Base-by-base conservation (phyloP, 257 asterid species). In the Gentiana dahurica region DNA sequence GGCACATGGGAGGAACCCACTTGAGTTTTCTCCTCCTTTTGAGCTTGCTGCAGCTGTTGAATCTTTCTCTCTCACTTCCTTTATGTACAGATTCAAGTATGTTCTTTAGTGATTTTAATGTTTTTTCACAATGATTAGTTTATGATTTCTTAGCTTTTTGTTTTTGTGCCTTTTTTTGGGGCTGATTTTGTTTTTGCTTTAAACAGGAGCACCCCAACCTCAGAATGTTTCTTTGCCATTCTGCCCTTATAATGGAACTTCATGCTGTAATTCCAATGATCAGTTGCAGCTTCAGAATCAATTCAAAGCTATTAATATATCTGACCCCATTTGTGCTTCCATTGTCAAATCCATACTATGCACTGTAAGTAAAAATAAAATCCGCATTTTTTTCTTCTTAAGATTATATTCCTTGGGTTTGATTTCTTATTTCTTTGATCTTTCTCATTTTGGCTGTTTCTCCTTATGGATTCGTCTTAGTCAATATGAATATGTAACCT, bases 251-350 rank as follows among this genome's bases (percentile, higher is more conserved):
- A 81, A 76, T 65, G 94, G 89, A 12, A 76, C 80, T n/a, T 64
- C 79, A 2, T 89, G 97, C 81, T 89, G 97, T 76, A 68, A 66
- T 59, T 46, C 75, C 33, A 33, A 76, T 51, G 77, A 80, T 44
- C 89, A 86, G 73, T 68, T 68, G 62, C 64, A 60, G 11, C 50
- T 89, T 66, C 70, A 63, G 82, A 73, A 63, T 36, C 89, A 76
- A 44, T 81, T 79, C 54, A 57, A 61, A 62, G 73, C 79, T 1
- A 78, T 86, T 84, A 89, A 86, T 13, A 59, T 89, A 65, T 79
- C 97, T 36, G 80, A 89, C 69, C 59, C 87, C 46, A 70, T 32
- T 46, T 89, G 97, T 62, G 87, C 92, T 77, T 72, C 95, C 58
- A 63, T 83, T 56, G 63, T 89, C 37, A 81, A 83, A 71, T 79